Percentiles rank a stretch among this genome's conserved stretches.
Conservation (phyloP, 768 basidiomycete genomes). For the Collybiopsis confluens region DNA sequence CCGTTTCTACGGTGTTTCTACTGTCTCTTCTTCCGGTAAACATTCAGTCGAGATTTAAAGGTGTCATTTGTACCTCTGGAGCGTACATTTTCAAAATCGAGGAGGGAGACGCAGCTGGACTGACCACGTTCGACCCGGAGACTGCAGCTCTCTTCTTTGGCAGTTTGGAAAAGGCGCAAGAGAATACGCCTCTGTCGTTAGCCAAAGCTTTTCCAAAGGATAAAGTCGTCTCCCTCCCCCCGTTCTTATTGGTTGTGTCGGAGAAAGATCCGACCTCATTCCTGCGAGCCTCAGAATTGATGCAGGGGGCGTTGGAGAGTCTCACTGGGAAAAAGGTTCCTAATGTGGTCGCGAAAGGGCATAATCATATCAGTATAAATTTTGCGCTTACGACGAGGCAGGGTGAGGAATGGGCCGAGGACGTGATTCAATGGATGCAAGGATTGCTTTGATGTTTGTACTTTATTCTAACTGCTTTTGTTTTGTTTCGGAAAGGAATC, state of each 20-base stretch:
- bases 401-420: constrained; percentile 60
- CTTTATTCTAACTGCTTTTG: too few species aligned
- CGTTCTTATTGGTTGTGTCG: constrained; percentile 42
- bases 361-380: constrained; percentile 61
- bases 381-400: constrained; percentile 47
- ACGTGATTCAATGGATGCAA: constrained; percentile 34
- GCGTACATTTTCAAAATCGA: constrained; percentile 34
- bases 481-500: too few species aligned
- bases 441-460: not conserved
- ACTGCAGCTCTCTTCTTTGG: constrained; percentile 36
- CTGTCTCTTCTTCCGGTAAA: constrained; percentile 29
- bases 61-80: constrained; percentile 42
- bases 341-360: constrained; percentile 40
- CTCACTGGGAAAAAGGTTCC: constrained; percentile 27
- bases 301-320: constrained; percentile 34
- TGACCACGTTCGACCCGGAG: constrained; percentile 20
- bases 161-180: constrained; percentile 27
- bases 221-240: constrained; percentile 37
- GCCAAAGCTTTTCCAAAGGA: constrained; percentile 31
- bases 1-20: constrained; percentile 41
- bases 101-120: constrained; percentile 15
- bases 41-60: constrained; percentile 35
- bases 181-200: constrained; percentile 38
- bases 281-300: constrained; percentile 27
- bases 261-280: constrained; percentile 53